Evolutionary conservation across 179 eudicot species (phyloP).

Genomic region (Corrigiola litoralis): DNA sequence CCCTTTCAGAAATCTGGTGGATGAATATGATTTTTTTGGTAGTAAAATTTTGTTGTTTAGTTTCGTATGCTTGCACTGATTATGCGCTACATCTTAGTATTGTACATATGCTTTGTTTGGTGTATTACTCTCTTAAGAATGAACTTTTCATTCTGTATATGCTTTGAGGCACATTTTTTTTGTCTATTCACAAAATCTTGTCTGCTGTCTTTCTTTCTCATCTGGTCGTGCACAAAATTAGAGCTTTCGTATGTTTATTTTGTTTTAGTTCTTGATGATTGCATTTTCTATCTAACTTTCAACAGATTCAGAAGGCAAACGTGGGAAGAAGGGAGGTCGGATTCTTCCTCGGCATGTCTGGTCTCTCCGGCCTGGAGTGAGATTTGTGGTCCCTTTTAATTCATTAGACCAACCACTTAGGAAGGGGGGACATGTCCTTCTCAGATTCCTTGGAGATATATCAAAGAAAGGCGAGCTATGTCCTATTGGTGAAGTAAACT

Average conservation of each 20-base stretch:
- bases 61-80: not conserved
- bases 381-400: constrained; percentile 34
- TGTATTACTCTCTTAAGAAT: not conserved
- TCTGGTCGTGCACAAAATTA: not conserved
- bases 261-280: not conserved
- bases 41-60: not conserved
- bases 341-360: constrained; percentile 34
- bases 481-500: constrained; percentile 31
- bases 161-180: not conserved
- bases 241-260: not conserved
- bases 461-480: constrained; percentile 34
- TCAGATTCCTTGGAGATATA: constrained; percentile 31
- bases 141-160: not conserved
- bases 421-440: constrained; percentile 29
- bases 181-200: not conserved
- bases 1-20: no score
- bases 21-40: no score
- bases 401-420: constrained; percentile 32
- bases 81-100: not conserved
- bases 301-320: constrained; percentile 29
- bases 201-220: not conserved
- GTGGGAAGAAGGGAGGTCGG: constrained; percentile 35
- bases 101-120: not conserved
- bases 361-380: constrained; percentile 34
- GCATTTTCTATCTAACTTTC: not conserved